These are phyloP conservation scores for Diplodia mutila DNA, from an alignment of 2,329 filamentous ascomycete species.

Conservation along the genomic window DNA sequence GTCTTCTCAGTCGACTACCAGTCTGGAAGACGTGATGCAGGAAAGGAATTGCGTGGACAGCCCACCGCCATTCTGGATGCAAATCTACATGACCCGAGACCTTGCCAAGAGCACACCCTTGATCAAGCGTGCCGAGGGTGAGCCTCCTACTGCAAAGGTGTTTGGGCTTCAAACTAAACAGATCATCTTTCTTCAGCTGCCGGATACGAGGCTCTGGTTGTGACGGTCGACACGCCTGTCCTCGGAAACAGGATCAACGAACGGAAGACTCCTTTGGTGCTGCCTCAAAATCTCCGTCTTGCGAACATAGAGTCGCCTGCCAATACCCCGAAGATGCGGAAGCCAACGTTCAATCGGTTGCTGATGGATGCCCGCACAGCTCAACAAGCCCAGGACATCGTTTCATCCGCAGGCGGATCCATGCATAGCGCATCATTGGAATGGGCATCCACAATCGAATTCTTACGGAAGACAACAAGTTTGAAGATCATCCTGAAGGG, in stretches of 20 bases:
- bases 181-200: too few species aligned
- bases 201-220: conserved; percentile 36
- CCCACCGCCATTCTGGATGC: conserved; percentile 32
- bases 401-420: conserved; percentile 24
- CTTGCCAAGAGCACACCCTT: conserved; percentile 30
- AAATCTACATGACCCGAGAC: conserved; percentile 33
- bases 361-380: conserved; percentile 31
- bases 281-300: conserved; percentile 29
- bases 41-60: conserved; percentile 24
- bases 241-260: conserved; percentile 39
- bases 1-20: conserved; percentile 35
- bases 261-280: conserved; percentile 28
- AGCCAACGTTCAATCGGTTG: conserved; percentile 28
- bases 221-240: conserved; percentile 38
- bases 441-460: conserved; percentile 27
- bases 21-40: conserved; percentile 36
- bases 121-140: conserved; percentile 33
- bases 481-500: conserved; percentile 47
- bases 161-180: neutral
- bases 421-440: conserved; percentile 28
- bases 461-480: neutral
- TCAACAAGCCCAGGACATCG: conserved; percentile 29
- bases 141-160: accelerated
- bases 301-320: conserved; percentile 29
- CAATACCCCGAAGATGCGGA: neutral